Conservation (phyloP, 352 stramenopile species). For the Thraustochytrium striatum region DNA sequence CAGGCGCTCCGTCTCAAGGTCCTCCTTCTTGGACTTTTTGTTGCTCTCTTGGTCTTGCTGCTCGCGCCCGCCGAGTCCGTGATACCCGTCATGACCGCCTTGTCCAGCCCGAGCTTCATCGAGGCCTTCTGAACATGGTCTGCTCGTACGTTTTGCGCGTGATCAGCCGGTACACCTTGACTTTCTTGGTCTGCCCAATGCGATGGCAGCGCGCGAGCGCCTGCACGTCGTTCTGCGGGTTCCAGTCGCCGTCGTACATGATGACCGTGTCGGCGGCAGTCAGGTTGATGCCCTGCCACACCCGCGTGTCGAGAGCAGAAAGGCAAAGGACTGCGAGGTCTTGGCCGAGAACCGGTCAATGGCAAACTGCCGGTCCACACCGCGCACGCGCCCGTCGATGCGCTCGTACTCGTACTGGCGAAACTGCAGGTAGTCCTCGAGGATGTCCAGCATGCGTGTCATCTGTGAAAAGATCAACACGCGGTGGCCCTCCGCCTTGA, state of each 20-base stretch:
- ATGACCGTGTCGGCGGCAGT: constrained; percentile 76
- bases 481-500: constrained; percentile 90
- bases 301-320: constrained; percentile 95
- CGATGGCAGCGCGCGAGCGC: constrained; percentile 82
- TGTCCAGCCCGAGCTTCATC: constrained; percentile 81
- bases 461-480: constrained; percentile 97
- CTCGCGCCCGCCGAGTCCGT: constrained; percentile 55
- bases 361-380: constrained; percentile 85
- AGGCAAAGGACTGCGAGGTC: constrained; percentile 66
- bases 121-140: constrained; percentile 88
- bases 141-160: constrained; percentile 86
- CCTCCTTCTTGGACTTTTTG: constrained; percentile 63
- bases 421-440: constrained; percentile 94
- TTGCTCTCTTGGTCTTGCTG: constrained; percentile 51
- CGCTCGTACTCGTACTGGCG: constrained; percentile 88
- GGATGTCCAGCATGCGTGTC: constrained; percentile 92
- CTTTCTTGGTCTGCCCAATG: constrained; percentile 85
- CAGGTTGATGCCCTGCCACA: constrained; percentile 98
- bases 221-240: constrained; percentile 88
- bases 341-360: constrained; percentile 82
- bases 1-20: constrained; percentile 83
- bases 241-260: constrained; percentile 94
- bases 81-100: constrained; percentile 79
- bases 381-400: constrained; percentile 97
- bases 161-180: constrained; percentile 85